These are phyloP conservation scores for Naganishia kalamii DNA, from an alignment of 768 basidiomycete genomes.

Conservation along the genomic window DNA sequence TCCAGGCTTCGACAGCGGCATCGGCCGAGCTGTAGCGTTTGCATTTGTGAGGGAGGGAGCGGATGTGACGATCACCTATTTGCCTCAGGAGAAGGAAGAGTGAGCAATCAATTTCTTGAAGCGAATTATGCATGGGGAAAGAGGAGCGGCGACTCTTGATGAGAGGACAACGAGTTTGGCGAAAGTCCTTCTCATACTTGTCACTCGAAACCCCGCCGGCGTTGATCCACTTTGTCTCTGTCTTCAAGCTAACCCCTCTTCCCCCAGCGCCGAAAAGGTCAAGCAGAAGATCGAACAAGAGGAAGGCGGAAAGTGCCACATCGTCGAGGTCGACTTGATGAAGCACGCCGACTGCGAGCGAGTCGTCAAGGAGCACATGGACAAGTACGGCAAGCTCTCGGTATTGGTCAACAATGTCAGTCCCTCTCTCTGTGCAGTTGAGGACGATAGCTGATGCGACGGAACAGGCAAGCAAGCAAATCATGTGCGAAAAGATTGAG, in stretches of 20 bases:
- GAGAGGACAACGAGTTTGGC: too few species aligned
- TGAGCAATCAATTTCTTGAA: conserved; percentile 26
- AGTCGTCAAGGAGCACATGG: conserved; percentile 53
- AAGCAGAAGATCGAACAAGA: conserved; percentile 52
- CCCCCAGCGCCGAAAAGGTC: conserved; percentile 49
- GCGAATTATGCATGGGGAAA: not conserved
- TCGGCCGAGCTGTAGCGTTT: conserved; percentile 39
- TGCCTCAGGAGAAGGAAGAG: conserved; percentile 57
- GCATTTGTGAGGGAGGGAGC: conserved; percentile 50
- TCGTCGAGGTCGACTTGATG: conserved; percentile 50
- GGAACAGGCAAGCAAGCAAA: conserved; percentile 51
- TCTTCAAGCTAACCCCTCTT: not conserved
- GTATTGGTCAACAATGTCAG: conserved; percentile 27
- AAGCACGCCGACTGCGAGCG: conserved; percentile 49
- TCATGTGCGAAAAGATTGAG: conserved; percentile 51
- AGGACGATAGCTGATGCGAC: not conserved
- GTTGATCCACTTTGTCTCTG: not conserved
- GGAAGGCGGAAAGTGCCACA: conserved; percentile 42
- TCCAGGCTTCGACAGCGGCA: conserved; percentile 32
- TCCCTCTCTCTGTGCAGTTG: not conserved
- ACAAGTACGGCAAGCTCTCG: conserved; percentile 38
- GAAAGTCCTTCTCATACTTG: too few species aligned
- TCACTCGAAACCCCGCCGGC: too few species aligned
- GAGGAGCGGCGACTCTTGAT: too few species aligned
- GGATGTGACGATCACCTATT: conserved; percentile 50